Evolutionary conservation across 306 rosid species (phyloP).

Genomic region (Begonia masoniana): DNA sequence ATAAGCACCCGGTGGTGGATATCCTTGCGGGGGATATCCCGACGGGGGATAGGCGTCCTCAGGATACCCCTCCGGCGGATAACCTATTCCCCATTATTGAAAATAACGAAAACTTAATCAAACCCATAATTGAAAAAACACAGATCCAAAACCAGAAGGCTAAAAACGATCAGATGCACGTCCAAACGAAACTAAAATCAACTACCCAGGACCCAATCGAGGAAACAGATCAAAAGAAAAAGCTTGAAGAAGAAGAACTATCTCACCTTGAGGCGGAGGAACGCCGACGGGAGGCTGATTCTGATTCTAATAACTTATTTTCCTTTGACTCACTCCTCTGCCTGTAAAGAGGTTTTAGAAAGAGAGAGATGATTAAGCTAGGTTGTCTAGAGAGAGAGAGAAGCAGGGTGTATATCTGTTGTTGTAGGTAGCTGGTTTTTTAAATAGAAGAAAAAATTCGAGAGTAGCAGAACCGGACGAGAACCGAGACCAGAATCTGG

Average conservation of each 20-base stretch:
- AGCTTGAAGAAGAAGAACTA: too few relatives aligned
- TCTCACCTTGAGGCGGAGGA: conserved; percentile 45
- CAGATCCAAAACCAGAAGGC: conserved; percentile 6
- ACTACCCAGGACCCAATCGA: too few relatives aligned
- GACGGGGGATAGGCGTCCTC: conserved; percentile 71
- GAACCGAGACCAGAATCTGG: too few relatives aligned
- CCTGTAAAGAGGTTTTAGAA: too few relatives aligned
- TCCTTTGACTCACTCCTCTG: not conserved
- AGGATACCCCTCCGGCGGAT: conserved; percentile 65
- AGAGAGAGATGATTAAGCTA: too few relatives aligned
- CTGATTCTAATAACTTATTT: conserved; percentile 48
- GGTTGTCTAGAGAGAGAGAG: too few relatives aligned
- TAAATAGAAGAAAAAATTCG: too few relatives aligned
- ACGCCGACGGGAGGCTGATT: conserved; percentile 42
- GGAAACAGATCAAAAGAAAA: too few relatives aligned
- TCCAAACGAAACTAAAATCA: not conserved
- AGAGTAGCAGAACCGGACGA: too few relatives aligned
- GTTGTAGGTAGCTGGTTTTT: too few relatives aligned
- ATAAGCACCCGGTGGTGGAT: conserved; percentile 57
- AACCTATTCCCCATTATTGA: conserved; percentile 28
- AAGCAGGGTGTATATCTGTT: too few relatives aligned
- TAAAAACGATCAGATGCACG: not conserved
- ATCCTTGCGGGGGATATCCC: conserved; percentile 38
- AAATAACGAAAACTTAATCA: not conserved
- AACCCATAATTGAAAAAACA: not conserved